phyloP scores from a whole-genome alignment of 345 rosid genomes.

The sweet orange (Citrus sinensis) region DVS_A1.0 CM039164.1:2975501-2976000 shows the following conservation, averaged over 20 bases:
- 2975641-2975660: slow-evolving; percentile 75
- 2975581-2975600: not conserved
- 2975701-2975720: slow-evolving; percentile 78
- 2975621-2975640: slow-evolving; percentile 31
- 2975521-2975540: slow-evolving; percentile 28
- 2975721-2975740: slow-evolving; percentile 70
- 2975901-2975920: slow-evolving; percentile 44
- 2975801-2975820: not conserved
- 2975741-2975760: not conserved
- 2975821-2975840: not conserved
- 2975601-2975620: too few species aligned
- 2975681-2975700: slow-evolving; percentile 65
- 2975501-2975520: slow-evolving; percentile 69
- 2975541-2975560: too few species aligned
- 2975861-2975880: too few species aligned
- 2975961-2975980: slow-evolving; percentile 54
- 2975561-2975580: too few species aligned
- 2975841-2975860: too few species aligned
- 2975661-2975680: slow-evolving; percentile 59
- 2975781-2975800: too few species aligned
- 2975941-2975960: slow-evolving; percentile 72
- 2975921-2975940: slow-evolving; percentile 56
- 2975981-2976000: slow-evolving; percentile 45
- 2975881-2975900: not conserved
- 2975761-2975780: not conserved